A percentile compares a stretch with the other conserved stretches of the same genome.
These are phyloP conservation scores for Tausonia pullulans DNA, from an alignment of 1,284 basidiomycete genomes.

Conservation along the genomic window DNA sequence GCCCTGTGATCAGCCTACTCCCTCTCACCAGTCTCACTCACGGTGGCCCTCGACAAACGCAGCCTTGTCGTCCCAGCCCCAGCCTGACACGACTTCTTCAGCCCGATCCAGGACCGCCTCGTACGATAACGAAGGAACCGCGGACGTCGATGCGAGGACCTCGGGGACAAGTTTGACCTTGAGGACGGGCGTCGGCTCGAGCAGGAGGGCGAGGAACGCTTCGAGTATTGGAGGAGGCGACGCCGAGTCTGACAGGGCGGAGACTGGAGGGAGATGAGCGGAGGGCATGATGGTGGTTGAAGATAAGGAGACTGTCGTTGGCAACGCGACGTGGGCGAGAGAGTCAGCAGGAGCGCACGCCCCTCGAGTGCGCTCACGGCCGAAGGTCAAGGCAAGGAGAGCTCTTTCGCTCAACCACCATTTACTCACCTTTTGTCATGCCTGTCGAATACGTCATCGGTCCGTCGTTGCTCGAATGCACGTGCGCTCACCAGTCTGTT, in stretches of 20 bases:
- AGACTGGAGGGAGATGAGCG: background rate
- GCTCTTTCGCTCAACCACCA: no score
- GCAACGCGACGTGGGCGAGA: no score
- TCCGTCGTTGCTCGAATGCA: background rate
- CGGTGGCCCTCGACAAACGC: conserved; percentile 6
- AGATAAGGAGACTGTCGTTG: no score
- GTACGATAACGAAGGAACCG: background rate
- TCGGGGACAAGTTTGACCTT: background rate
- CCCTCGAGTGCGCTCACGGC: no score
- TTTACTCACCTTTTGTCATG: no score
- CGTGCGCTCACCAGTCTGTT: no score
- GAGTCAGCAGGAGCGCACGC: no score
- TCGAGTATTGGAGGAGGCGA: background rate
- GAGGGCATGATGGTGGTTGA: no score
- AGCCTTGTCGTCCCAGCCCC: background rate
- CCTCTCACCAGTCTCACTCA: background rate
- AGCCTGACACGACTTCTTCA: background rate
- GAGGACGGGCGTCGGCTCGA: background rate
- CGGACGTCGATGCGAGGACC: background rate
- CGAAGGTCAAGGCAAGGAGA: no score
- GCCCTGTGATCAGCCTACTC: background rate
- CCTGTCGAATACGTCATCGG: conserved; percentile 15
- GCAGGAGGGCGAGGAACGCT: background rate
- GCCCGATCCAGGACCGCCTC: background rate
- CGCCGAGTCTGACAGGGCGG: background rate